Evolutionary conservation across 305 asterid species (phyloP).

Genomic region (Fraxinus sp.): DNA sequence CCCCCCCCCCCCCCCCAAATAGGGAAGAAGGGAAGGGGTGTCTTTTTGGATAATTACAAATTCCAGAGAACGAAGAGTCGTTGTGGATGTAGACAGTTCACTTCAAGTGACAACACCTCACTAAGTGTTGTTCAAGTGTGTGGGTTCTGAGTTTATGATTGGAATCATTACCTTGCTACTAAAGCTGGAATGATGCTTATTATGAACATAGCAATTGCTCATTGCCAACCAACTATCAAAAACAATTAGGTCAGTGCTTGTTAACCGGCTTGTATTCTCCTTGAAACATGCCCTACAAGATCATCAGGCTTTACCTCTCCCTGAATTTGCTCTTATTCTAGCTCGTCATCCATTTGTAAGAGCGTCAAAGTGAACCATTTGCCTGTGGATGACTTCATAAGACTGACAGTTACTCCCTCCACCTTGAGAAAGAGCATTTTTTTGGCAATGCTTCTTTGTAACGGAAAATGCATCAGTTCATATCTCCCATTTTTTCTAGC

Average conservation of each 20-base stretch:
- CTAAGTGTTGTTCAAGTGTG: background rate
- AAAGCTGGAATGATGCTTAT: background rate
- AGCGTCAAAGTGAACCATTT: background rate
- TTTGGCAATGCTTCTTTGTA: background rate
- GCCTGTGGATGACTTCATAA: background rate
- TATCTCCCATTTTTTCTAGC: background rate
- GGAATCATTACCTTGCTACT: background rate
- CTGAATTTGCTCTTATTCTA: background rate
- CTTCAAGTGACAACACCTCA: background rate
- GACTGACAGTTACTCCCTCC: background rate
- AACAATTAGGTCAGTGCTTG: background rate
- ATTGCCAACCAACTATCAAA: background rate
- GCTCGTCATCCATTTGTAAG: background rate
- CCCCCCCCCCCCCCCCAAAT: background rate
- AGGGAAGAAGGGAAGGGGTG: background rate
- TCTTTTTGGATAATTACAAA: background rate
- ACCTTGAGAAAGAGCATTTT: background rate
- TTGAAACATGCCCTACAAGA: background rate
- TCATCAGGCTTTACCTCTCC: conserved; percentile 14
- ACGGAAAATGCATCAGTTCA: background rate
- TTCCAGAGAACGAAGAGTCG: background rate
- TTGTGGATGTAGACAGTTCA: background rate
- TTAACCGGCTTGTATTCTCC: background rate
- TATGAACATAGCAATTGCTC: background rate
- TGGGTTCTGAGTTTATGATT: background rate